These are phyloP conservation scores for Blumeria hordei DNA, from an alignment of 2,329 filamentous ascomycete genomes.

Conservation along the genomic window DNA sequence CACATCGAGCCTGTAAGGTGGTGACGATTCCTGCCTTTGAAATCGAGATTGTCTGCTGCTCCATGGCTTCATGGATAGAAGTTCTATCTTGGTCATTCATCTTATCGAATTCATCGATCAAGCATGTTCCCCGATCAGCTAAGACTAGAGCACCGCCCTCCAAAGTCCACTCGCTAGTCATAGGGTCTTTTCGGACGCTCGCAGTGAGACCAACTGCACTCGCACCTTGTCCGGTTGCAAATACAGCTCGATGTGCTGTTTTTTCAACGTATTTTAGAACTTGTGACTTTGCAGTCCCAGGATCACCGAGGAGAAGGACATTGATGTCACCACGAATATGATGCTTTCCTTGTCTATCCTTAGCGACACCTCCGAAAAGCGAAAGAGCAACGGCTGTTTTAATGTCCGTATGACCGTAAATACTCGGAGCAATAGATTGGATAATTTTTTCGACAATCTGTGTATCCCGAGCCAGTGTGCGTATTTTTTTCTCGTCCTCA, in stretches of 20 bases:
- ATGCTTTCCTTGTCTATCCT: conserved; percentile 70
- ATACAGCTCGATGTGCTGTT: conserved; percentile 87
- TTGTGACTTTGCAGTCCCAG: conserved; percentile 94
- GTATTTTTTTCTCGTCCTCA: conserved; percentile 80
- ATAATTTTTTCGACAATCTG: conserved; percentile 85
- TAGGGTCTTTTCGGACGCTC: conserved; percentile 78
- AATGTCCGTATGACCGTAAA: conserved; percentile 90
- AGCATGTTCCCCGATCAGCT: conserved; percentile 78
- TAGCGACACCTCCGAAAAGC: conserved; percentile 83
- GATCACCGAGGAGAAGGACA: conserved; percentile 82
- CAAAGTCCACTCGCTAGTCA: conserved; percentile 92
- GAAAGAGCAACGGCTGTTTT: conserved; percentile 91
- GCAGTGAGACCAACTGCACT: conserved; percentile 94
- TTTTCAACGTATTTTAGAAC: conserved; percentile 95
- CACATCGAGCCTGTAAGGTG: conserved; percentile 82
- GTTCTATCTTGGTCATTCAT: conserved; percentile 99
- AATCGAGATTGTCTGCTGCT: conserved; percentile 98
- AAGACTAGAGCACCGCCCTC: conserved; percentile 90
- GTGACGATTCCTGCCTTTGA: conserved; percentile 97
- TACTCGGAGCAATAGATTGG: conserved; percentile 82
- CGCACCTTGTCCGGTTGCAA: conserved; percentile 91
- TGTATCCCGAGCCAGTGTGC: conserved; percentile 66
- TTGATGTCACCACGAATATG: conserved; percentile 95
- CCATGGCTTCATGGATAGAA: conserved; percentile 98
- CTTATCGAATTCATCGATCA: conserved; percentile 99